phyloP scores from a whole-genome alignment of 139 green algal genomes.

The Closterium sp. region DNA sequence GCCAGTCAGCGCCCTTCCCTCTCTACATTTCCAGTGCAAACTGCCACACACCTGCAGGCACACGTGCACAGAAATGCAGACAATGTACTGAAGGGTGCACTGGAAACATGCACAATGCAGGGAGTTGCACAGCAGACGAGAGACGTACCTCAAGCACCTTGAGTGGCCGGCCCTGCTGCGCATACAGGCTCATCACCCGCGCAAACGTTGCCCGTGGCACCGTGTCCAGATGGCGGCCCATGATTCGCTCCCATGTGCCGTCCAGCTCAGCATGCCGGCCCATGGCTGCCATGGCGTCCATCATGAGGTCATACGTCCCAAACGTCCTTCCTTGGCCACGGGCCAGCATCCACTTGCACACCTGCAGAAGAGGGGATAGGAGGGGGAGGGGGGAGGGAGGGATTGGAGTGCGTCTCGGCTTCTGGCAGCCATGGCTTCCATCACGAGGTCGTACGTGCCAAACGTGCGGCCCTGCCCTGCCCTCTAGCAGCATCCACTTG shows the following conservation, averaged over 20 bases:
- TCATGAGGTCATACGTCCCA: conserved; percentile 32
- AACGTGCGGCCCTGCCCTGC: conserved; percentile 20
- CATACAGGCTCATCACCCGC: conserved; percentile 27
- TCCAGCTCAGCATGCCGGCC: conserved; percentile 21
- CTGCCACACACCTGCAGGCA: no score
- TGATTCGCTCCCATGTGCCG: conserved; percentile 9
- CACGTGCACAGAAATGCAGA: no score
- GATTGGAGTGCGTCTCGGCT: no score
- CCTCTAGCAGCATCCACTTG: conserved; percentile 50
- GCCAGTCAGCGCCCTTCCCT: no score
- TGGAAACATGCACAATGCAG: no score
- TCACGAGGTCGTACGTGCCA: conserved; percentile 32
- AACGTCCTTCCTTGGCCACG: conserved; percentile 23
- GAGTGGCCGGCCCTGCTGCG: no score
- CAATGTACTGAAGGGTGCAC: no score
- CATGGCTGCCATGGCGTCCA: conserved; percentile 28
- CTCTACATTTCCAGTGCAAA: no score
- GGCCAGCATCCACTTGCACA: conserved; percentile 41
- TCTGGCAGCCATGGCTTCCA: conserved; percentile 16
- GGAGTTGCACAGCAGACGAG: no score
- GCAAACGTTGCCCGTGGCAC: conserved; percentile 25
- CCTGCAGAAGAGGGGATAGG: background rate
- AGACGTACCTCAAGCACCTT: no score
- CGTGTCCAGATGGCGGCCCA: conserved; percentile 24
- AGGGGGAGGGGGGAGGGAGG: no score